A percentile compares a stretch with the other conserved stretches of the same genome.
phyloP scores from a whole-genome alignment of 257 asterid genomes.

The Ballota nigra region DNA sequence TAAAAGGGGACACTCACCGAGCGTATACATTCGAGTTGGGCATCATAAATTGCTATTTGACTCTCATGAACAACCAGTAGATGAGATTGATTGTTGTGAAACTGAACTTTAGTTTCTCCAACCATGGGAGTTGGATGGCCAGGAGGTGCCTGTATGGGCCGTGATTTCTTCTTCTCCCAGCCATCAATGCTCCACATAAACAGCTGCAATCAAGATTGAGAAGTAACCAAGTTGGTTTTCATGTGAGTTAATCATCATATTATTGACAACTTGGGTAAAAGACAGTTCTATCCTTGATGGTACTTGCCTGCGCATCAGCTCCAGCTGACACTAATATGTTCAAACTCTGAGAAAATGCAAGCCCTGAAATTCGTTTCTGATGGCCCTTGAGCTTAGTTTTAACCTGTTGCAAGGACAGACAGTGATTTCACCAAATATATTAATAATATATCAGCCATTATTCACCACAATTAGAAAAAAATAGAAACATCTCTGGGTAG shows the following conservation, averaged over 20 bases:
- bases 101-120: slow-evolving; percentile 94
- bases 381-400: slow-evolving; percentile 96
- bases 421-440: neutral
- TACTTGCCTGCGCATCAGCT: slow-evolving; percentile 93
- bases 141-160: slow-evolving; percentile 75
- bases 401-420: slow-evolving; percentile 42
- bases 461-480: neutral
- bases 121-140: slow-evolving; percentile 60
- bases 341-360: slow-evolving; percentile 89
- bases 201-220: slow-evolving; percentile 47
- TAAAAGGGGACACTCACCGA: slow-evolving; percentile 54
- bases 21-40: slow-evolving; percentile 84
- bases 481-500: neutral
- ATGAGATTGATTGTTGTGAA: slow-evolving; percentile 91
- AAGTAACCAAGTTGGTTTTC: neutral
- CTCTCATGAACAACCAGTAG: slow-evolving; percentile 87
- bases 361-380: slow-evolving; percentile 92
- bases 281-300: neutral
- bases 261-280: neutral
- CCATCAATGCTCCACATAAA: slow-evolving; percentile 90
- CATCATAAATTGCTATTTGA: slow-evolving; percentile 81
- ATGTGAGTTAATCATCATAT: neutral
- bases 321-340: slow-evolving; percentile 91
- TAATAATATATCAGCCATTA: neutral
- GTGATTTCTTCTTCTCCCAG: slow-evolving; percentile 93